A percentile compares a stretch with the other conserved stretches of the same genome.
Conservation (phyloP, 352 stramenopile species). For the Phytophthora rubi region DNA sequence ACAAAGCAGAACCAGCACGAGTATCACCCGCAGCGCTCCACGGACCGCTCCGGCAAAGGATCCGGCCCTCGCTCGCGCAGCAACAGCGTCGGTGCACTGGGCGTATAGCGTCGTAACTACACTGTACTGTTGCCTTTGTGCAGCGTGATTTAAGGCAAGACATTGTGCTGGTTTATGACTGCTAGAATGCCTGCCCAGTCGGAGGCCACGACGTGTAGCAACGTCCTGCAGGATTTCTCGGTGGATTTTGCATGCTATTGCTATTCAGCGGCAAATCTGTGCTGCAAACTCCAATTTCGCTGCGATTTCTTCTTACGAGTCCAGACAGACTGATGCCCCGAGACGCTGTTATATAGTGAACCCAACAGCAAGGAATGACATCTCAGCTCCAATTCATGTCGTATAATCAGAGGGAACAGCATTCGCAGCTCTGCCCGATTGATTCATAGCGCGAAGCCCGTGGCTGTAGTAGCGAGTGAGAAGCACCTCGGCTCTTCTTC, state of each 20-base stretch:
- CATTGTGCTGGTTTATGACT: slow-evolving; percentile 9
- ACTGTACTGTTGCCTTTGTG: slow-evolving; percentile 6
- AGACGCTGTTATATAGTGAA: neutral
- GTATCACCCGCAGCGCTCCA: slow-evolving; percentile 50
- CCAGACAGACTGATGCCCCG: neutral
- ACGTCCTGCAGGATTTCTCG: neutral
- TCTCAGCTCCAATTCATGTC: neutral
- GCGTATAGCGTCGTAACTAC: slow-evolving; percentile 11
- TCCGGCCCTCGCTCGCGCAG: slow-evolving; percentile 13
- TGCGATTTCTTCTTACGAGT: neutral
- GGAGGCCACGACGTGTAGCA: neutral
- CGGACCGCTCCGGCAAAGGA: slow-evolving; percentile 32
- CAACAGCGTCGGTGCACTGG: slow-evolving; percentile 17
- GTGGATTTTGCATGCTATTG: neutral
- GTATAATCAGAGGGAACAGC: neutral
- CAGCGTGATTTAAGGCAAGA: slow-evolving; percentile 6
- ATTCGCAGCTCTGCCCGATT: neutral
- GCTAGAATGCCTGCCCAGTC: no score
- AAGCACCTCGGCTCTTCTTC: no score
- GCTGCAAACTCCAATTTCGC: no score
- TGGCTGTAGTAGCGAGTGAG: no score
- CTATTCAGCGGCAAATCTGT: neutral
- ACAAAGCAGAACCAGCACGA: slow-evolving; percentile 73
- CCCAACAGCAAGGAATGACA: neutral
- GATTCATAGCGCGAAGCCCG: no score